phyloP scores from a whole-genome alignment of 805 yeast species.

The Crinitomyces ghanaensis region DNA sequence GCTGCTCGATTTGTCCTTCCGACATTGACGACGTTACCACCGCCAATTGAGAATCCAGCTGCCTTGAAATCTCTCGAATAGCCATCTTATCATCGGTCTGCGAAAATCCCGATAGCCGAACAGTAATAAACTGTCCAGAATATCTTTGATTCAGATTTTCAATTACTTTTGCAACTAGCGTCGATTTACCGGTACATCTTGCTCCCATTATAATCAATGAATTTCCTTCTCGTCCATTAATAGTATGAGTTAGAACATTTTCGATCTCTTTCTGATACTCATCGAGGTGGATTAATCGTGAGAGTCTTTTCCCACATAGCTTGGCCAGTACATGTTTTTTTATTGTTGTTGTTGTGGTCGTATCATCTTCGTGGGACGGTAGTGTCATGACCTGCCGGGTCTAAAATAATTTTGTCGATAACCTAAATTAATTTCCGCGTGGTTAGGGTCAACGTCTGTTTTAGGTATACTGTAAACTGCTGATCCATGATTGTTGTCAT shows the following conservation, averaged over 20 bases:
- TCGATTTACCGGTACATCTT: constrained; percentile 63
- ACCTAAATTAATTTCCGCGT: no score
- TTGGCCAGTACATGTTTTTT: constrained; percentile 19
- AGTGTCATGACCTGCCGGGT: no score
- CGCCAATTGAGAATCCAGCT: constrained; percentile 43
- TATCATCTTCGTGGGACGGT: no score
- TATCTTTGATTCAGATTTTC: constrained; percentile 31
- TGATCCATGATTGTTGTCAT: no score
- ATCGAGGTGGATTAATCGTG: constrained; percentile 28
- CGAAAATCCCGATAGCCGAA: constrained; percentile 56
- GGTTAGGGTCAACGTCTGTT: no score
- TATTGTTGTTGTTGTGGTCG: no score
- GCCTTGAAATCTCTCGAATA: constrained; percentile 74
- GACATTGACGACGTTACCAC: no score
- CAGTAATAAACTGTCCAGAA: constrained; percentile 40
- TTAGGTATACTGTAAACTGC: no score
- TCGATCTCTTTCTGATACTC: constrained; percentile 38
- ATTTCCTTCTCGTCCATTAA: constrained; percentile 62
- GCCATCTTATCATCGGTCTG: constrained; percentile 73
- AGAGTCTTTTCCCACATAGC: constrained; percentile 18
- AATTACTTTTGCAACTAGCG: constrained; percentile 49
- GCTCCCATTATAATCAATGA: constrained; percentile 77
- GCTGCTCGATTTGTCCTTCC: constrained; percentile 14
- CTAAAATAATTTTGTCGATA: no score
- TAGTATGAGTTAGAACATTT: constrained; percentile 49